These are phyloP conservation scores for Didymella pomorum DNA, from an alignment of 2,329 filamentous ascomycete species.

Conservation along the genomic window DNA sequence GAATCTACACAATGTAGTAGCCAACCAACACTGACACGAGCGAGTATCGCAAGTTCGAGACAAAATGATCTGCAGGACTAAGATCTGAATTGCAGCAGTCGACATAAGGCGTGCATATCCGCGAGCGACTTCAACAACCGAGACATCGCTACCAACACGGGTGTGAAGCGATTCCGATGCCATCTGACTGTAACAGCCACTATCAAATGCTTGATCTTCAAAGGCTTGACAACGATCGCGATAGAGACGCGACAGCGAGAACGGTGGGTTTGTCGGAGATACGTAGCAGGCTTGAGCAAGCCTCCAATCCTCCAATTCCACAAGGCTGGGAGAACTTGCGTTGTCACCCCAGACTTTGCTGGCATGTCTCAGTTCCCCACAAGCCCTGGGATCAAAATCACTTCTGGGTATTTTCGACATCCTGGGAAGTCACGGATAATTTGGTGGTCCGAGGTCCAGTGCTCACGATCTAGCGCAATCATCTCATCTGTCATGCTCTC, in stretches of 20 bases:
- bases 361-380: constrained; percentile 26
- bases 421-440: neutral
- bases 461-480: neutral
- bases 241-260: neutral
- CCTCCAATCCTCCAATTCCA: neutral
- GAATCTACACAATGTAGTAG: neutral
- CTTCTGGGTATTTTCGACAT: neutral
- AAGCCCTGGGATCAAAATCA: neutral
- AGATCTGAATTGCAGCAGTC: constrained; percentile 7
- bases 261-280: constrained; percentile 17
- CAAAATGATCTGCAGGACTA: constrained; percentile 13
- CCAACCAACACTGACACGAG: constrained; percentile 11
- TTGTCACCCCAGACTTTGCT: constrained; percentile 18
- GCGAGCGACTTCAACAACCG: neutral
- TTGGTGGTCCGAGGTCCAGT: neutral
- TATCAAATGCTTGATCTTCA: neutral
- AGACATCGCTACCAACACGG: neutral
- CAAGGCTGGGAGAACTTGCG: constrained; percentile 1
- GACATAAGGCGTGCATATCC: constrained; percentile 2
- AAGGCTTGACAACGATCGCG: neutral
- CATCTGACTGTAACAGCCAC: neutral
- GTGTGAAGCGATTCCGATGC: neutral
- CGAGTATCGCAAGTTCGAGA: constrained; percentile 7
- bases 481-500: neutral
- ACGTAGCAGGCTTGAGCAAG: neutral